Percentiles rank a stretch among this genome's conserved stretches.
These are phyloP conservation scores for Oryza brachyantha DNA, from an alignment of 176 grass and related monocot species.

Conservation along the genomic window DNA sequence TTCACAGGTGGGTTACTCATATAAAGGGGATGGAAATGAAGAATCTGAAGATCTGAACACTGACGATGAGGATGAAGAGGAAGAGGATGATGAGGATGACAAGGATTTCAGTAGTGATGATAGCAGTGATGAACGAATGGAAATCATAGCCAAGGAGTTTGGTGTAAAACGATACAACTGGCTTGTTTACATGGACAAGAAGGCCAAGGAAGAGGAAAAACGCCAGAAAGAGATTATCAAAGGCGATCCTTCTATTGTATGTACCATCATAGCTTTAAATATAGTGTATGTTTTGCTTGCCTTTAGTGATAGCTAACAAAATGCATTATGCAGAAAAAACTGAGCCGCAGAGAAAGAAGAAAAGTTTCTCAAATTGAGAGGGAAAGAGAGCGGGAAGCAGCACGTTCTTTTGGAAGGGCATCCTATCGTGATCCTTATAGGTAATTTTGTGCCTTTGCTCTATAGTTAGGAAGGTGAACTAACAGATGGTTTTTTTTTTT, in stretches of 20 bases:
- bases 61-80: constrained; percentile 84
- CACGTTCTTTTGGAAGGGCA: constrained; percentile 61
- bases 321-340: constrained; percentile 67
- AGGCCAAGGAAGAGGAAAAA: constrained; percentile 90
- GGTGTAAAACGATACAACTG: constrained; percentile 95
- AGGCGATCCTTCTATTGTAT: constrained; percentile 94
- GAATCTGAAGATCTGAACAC: constrained; percentile 67
- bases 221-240: constrained; percentile 90
- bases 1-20: constrained; percentile 95
- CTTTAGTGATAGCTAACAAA: constrained; percentile 30
- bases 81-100: constrained; percentile 66
- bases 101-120: constrained; percentile 98
- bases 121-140: constrained; percentile 91
- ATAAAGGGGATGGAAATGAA: constrained; percentile 65
- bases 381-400: constrained; percentile 74
- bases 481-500: neutral
- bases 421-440: constrained; percentile 92
- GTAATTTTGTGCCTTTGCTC: constrained; percentile 30
- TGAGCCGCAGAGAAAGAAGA: constrained; percentile 97
- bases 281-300: neutral
- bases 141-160: constrained; percentile 94
- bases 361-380: constrained; percentile 95
- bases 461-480: neutral
- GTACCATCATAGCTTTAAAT: constrained; percentile 26
- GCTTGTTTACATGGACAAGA: constrained; percentile 99